Percentiles rank a stretch among this genome's conserved stretches.
Evolutionary conservation across 148 eudicot species (phyloP).

Genomic region (Chenopodium formosanum): DNA sequence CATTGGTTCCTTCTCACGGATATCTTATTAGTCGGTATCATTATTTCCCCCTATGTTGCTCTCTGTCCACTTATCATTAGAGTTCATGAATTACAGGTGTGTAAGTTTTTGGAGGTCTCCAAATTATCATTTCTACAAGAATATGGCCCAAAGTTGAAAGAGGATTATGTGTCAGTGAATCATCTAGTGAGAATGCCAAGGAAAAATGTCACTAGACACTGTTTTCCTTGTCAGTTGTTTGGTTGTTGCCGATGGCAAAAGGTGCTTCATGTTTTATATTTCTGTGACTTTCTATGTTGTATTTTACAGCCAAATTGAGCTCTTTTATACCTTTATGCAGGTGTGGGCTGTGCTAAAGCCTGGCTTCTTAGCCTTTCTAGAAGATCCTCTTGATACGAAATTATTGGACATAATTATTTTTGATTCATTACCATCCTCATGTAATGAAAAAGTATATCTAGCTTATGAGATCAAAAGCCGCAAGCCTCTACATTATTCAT

Average conservation of each 20-base stretch:
- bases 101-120: constrained; percentile 54
- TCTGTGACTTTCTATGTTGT: background rate
- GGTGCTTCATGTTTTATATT: constrained; percentile 24
- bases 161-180: constrained; percentile 46
- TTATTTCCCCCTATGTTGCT: background rate
- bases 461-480: constrained; percentile 81
- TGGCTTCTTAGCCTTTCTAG: constrained; percentile 91
- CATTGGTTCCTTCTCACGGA: background rate
- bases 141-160: constrained; percentile 55
- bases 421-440: constrained; percentile 80
- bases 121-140: constrained; percentile 43
- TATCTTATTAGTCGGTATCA: background rate
- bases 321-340: constrained; percentile 27
- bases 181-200: constrained; percentile 30
- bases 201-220: constrained; percentile 37
- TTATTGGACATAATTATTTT: constrained; percentile 87
- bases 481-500: constrained; percentile 72
- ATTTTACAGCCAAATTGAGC: constrained; percentile 10
- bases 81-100: constrained; percentile 34
- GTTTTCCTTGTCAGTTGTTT: constrained; percentile 41
- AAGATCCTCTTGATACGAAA: constrained; percentile 74
- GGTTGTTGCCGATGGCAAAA: constrained; percentile 50
- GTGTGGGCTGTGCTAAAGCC: constrained; percentile 86
- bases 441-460: constrained; percentile 60
- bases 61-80: constrained; percentile 4